phyloP scores from a whole-genome alignment of 2,329 filamentous ascomycete species.

The Onygenales sp. region DNA sequence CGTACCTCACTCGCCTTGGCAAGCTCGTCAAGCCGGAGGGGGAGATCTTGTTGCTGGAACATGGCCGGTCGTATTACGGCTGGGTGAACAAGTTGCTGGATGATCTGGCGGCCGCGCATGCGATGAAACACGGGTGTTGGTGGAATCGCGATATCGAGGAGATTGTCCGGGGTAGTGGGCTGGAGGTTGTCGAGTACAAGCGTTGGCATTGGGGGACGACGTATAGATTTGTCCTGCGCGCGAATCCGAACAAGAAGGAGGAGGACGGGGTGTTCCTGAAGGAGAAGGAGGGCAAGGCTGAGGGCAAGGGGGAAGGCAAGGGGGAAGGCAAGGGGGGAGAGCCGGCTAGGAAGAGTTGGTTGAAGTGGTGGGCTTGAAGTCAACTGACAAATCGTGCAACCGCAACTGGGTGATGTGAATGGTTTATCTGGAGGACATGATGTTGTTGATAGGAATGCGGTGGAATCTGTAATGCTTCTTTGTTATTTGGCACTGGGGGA shows the following conservation, averaged over 20 bases:
- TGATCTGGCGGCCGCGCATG: constrained; percentile 37
- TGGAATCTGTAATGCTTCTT: too few relatives aligned
- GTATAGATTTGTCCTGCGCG: constrained; percentile 34
- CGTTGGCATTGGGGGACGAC: constrained; percentile 41
- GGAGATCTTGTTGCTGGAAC: constrained; percentile 39
- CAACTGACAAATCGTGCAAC: too few relatives aligned
- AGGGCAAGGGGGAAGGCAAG: not conserved
- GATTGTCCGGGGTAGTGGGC: constrained; percentile 37
- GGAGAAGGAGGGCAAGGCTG: not conserved
- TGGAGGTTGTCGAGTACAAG: constrained; percentile 38
- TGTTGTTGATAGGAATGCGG: too few relatives aligned
- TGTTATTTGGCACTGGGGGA: too few relatives aligned
- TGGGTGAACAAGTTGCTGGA: constrained; percentile 41
- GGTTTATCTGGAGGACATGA: too few relatives aligned
- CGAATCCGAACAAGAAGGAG: constrained; percentile 11
- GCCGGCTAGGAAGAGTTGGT: not conserved
- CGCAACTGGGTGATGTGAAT: too few relatives aligned
- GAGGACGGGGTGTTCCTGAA: not conserved
- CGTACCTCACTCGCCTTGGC: constrained; percentile 31
- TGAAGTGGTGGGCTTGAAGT: not conserved
- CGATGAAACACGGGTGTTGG: constrained; percentile 43
- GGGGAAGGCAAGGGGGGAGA: not conserved
- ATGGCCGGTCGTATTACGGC: constrained; percentile 37
- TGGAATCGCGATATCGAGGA: constrained; percentile 43
- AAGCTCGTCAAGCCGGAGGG: constrained; percentile 32